Percentiles rank a stretch among this genome's conserved stretches.
phyloP scores from a whole-genome alignment of 306 rosid genomes.

The Castanea crenata region DNA sequence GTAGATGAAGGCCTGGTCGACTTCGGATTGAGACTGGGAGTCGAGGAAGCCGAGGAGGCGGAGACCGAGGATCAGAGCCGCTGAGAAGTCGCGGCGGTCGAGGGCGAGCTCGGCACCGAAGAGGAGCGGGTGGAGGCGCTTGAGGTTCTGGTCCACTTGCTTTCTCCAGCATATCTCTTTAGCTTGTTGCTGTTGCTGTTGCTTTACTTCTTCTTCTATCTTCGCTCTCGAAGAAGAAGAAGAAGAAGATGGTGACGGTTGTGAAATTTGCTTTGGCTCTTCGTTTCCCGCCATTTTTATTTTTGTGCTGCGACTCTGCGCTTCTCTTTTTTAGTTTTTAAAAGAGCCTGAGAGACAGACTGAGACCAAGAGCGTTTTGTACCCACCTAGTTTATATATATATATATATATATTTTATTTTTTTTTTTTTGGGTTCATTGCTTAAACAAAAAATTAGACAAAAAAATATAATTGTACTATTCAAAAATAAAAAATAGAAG shows the following conservation, averaged over 20 bases:
- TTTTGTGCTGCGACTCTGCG: neutral
- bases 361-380: neutral
- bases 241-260: slow-evolving; percentile 1
- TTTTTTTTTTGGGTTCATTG: no score
- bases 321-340: neutral
- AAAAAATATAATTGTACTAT: no score
- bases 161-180: slow-evolving; percentile 54
- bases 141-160: slow-evolving; percentile 53
- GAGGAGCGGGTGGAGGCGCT: slow-evolving; percentile 77
- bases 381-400: neutral
- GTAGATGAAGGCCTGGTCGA: slow-evolving; percentile 56
- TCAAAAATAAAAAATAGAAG: no score
- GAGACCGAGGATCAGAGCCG: slow-evolving; percentile 64
- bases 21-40: slow-evolving; percentile 45
- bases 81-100: slow-evolving; percentile 47
- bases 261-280: slow-evolving; percentile 16
- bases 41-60: slow-evolving; percentile 87
- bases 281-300: slow-evolving; percentile 65
- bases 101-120: slow-evolving; percentile 69
- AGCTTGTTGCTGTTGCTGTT: neutral
- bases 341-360: no score
- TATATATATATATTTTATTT: no score
- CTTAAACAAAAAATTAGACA: no score
- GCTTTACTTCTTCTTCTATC: slow-evolving; percentile 17
- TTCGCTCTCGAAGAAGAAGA: slow-evolving; percentile 5